Percentiles rank a stretch among this genome's conserved stretches.
phyloP scores from a whole-genome alignment of 371 early-diverging fungal species.

The Aphelidium insulamus region DNA sequence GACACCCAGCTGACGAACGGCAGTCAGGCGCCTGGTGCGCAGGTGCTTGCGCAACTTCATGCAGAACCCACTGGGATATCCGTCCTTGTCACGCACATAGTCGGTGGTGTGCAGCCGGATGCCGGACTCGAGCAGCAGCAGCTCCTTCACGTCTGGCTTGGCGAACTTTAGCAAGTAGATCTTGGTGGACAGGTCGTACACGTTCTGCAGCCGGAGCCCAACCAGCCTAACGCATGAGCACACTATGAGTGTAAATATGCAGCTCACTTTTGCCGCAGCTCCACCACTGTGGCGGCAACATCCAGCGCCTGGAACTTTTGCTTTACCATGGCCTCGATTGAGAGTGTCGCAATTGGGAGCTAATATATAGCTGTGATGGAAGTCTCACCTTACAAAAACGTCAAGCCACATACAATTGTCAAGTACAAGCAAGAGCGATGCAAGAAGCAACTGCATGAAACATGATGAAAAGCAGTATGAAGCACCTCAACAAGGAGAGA shows the following conservation, averaged over 20 bases:
- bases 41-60: slow-evolving; percentile 84
- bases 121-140: slow-evolving; percentile 80
- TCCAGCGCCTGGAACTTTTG: no score
- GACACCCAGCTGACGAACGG: slow-evolving; percentile 61
- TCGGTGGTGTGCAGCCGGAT: slow-evolving; percentile 78
- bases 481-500: no score
- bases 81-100: slow-evolving; percentile 60
- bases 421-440: no score
- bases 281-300: slow-evolving; percentile 10
- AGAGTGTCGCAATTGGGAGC: no score
- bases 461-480: no score
- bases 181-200: slow-evolving; percentile 78
- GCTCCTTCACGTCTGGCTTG: slow-evolving; percentile 64
- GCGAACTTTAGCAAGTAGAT: slow-evolving; percentile 85
- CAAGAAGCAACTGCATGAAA: no score
- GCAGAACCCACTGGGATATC: slow-evolving; percentile 65
- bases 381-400: background rate
- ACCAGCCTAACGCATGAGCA: no score
- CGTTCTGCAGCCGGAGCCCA: slow-evolving; percentile 72
- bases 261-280: no score
- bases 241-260: no score
- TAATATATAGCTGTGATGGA: no score
- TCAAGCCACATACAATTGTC: no score
- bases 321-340: no score
- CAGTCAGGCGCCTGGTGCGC: slow-evolving; percentile 51